A percentile compares a stretch with the other conserved stretches of the same genome.
These are phyloP conservation scores for Ustilago crameri DNA, from an alignment of 1,284 basidiomycete genomes.

Conservation along the genomic window DNA sequence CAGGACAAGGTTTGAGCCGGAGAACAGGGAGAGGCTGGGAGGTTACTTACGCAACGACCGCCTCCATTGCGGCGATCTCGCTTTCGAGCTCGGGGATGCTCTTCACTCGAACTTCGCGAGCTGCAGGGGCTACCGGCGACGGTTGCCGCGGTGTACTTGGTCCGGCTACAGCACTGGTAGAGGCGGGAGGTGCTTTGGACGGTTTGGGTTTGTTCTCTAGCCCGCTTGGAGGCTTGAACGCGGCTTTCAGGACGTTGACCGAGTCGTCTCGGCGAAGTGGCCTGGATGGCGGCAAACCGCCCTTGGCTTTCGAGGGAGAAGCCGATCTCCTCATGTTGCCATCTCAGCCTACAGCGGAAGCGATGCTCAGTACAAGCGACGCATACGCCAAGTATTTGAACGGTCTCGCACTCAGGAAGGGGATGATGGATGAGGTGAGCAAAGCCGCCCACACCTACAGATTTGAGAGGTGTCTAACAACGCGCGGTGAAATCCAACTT, in stretches of 20 bases:
- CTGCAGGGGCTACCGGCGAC: neutral
- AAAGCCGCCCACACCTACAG: too few species aligned
- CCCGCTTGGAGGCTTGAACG: slow-evolving; percentile 31
- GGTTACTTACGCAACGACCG: slow-evolving; percentile 27
- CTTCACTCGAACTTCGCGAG: slow-evolving; percentile 14
- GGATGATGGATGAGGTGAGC: too few species aligned
- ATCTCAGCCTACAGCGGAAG: neutral
- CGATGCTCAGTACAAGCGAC: neutral
- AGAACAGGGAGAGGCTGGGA: too few species aligned
- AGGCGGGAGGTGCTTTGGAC: neutral
- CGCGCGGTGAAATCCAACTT: too few species aligned
- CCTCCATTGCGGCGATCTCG: slow-evolving; percentile 29
- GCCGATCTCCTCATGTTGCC: slow-evolving; percentile 32
- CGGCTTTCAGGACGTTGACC: slow-evolving; percentile 18
- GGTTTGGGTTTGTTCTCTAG: slow-evolving; percentile 12
- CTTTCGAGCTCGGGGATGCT: slow-evolving; percentile 17
- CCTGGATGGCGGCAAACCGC: neutral
- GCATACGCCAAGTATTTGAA: too few species aligned
- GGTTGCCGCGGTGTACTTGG: slow-evolving; percentile 2
- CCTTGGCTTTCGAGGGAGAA: slow-evolving; percentile 28
- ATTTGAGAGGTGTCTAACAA: too few species aligned
- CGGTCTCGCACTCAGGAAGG: too few species aligned
- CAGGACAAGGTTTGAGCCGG: too few species aligned
- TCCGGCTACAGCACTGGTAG: too few species aligned
- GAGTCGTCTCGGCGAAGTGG: slow-evolving; percentile 6